Evolutionary conservation across 768 basidiomycete species (phyloP), one percentile per base, ranked within the genome.

Genomic region (Leucosporidium scottii): DNA sequence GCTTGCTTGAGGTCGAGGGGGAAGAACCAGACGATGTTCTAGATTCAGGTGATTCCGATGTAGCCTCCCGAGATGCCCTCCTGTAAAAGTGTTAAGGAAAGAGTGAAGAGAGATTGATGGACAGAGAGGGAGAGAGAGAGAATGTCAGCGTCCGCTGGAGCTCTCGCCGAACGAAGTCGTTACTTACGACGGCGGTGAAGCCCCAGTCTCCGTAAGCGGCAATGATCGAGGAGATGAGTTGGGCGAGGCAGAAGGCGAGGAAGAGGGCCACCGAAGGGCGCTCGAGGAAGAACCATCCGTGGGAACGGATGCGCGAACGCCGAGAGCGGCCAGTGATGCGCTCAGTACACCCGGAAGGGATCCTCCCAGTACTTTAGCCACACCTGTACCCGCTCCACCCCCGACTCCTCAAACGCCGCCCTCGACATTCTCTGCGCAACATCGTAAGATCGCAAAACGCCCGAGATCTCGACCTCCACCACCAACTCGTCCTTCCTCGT

Each of bases 1-100:
- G 94, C 68, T 74, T 74, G 84, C 96, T n/a, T 89, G 80, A 85
- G 84, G 80, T 98, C 94, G 59, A 98, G 86, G 61, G 94, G 94
- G 72, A 90, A 78, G 85, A 93, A 98, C 93, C 94, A 94, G 64
- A 93, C 74, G 72, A 96, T 89, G 81, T 97, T 89, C 93, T 91
- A 93, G 73, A 93, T 84, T 93, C 93, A 97, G 67, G 94, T 84
- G 73, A 98, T 93, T 81, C 93, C 94, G 73, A 97, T 90, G 93
- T 93, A 97, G 31, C 87, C 89, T 77, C 90, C 93, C 69, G 88
- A 90, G 78, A 97, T 86, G 28, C 81, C 77, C 61, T 50, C 21
- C 39, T 44, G 15, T 17, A 9, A 13, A 44, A 34, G 34, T 5
- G 34, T 34, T n/a, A n/a, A n/a, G n/a, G n/a, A n/a, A n/a, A n/a